Evolutionary conservation across 441 rosid genomes (phyloP).

Genomic region (Adansonia rubrostipa): DNA sequence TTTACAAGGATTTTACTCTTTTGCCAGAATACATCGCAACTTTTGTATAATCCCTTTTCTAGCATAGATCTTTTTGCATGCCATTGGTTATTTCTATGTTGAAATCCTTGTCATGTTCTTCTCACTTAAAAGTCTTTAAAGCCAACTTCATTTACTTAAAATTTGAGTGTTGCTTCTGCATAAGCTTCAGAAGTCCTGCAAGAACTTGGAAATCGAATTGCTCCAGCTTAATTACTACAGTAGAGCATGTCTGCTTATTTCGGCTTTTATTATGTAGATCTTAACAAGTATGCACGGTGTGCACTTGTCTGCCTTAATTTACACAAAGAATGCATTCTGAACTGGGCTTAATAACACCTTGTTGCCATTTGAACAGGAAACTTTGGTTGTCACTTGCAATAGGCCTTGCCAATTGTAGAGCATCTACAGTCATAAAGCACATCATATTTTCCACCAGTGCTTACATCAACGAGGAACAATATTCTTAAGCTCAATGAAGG

Average conservation of each 20-base stretch:
- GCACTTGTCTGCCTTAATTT: background rate
- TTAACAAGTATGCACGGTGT: background rate
- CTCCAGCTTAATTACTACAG: background rate
- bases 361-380: background rate
- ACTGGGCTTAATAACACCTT: slow-evolving; percentile 1
- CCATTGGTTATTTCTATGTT: background rate
- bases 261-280: background rate
- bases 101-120: background rate
- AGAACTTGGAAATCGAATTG: slow-evolving; percentile 14
- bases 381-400: slow-evolving; percentile 1
- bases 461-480: slow-evolving; percentile 15
- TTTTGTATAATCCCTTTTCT: background rate
- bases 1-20: slow-evolving; percentile 1
- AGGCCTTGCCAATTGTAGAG: slow-evolving; percentile 14
- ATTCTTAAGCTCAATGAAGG: slow-evolving; percentile 4
- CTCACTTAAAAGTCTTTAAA: background rate
- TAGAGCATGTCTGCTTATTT: slow-evolving; percentile 2
- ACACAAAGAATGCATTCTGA: background rate
- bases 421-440: slow-evolving; percentile 10
- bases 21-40: background rate
- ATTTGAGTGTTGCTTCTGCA: background rate
- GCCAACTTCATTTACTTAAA: slow-evolving; percentile 4
- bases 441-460: background rate
- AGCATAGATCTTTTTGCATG: background rate
- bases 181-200: slow-evolving; percentile 17